Conservation (phyloP, 768 basidiomycete genomes). For the Pisolithus marmoratus region DNA sequence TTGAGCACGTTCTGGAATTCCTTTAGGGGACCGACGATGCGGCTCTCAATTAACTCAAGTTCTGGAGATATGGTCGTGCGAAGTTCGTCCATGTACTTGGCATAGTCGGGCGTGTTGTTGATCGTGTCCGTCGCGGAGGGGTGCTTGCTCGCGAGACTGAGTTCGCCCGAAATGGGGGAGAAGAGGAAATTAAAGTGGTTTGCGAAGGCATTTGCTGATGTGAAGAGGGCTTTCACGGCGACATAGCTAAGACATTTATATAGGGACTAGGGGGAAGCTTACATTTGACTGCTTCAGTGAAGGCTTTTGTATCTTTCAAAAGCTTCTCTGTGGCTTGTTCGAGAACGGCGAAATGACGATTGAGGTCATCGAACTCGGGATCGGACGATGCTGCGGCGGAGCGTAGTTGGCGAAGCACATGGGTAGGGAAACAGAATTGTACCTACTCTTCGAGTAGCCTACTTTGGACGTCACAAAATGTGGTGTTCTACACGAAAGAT, state of each 20-base stretch:
- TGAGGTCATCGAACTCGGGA: conserved; percentile 86
- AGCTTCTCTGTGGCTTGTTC: conserved; percentile 85
- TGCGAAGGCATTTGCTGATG: conserved; percentile 55
- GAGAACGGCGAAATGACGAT: conserved; percentile 67
- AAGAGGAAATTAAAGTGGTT: conserved; percentile 60
- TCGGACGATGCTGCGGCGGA: conserved; percentile 61
- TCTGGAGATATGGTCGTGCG: conserved; percentile 77
- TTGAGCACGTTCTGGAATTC: conserved; percentile 87
- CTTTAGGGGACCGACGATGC: conserved; percentile 81
- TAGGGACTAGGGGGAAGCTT: conserved; percentile 6
- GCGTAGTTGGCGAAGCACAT: conserved; percentile 1
- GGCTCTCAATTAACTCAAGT: conserved; percentile 86
- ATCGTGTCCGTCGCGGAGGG: conserved; percentile 77
- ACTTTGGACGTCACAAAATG: conserved; percentile 82
- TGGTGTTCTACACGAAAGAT: conserved; percentile 61
- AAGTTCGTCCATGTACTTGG: conserved; percentile 77
- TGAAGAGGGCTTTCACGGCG: conserved; percentile 51
- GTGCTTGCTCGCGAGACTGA: conserved; percentile 70
- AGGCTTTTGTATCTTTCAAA: conserved; percentile 85
- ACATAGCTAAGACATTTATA: not conserved
- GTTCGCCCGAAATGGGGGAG: conserved; percentile 68
- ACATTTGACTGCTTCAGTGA: conserved; percentile 79
- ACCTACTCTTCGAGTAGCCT: conserved; percentile 90
- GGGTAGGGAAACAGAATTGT: not conserved
- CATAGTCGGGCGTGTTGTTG: conserved; percentile 67